Base-by-base conservation (phyloP, 306 rosid species). In the Calophaca sinica region DNA sequence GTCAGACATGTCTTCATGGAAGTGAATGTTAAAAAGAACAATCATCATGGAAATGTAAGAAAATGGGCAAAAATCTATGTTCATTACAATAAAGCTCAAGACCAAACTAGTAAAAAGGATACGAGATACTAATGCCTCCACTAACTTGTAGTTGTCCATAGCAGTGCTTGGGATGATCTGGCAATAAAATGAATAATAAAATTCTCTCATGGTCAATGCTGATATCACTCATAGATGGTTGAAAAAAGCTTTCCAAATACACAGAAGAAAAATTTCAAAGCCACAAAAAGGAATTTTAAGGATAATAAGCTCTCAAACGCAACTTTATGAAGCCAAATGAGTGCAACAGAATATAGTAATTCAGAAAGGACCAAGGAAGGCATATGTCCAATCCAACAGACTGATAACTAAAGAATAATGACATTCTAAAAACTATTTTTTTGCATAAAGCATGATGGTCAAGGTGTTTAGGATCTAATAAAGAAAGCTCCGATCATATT, bases 61-160 rank as follows among this genome's bases (percentile, higher is more conserved):
- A 80, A 33, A 66, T 44, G 26, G 28, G 78, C 12, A 42, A 57
- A 59, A 65, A 29, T 68, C 44, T 44, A 54, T 5, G 41, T 45
- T 62, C 55, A 67, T 73, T 45, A 51, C 13, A 52, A 15, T 65
- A 45, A 72, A 73, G 62, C 67, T 65, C 60, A 35, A 76, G 63
- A 44, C 5, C 60, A 74, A 78, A 35, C 2, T 8, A 28, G 15
- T 50, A 42, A 78, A 54, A 74, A 84, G 91, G 93, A 88, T 94
- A 94, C 98, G 98, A 41, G 97, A 62, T 65, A 94, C 91, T 86
- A 94, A 76, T 49, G 85, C 86, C 88, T 85, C 93, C 82, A 94
- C 93, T 88, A 94, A 87, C 68, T 79, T 76, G 84, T 88, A 91
- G 83, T 86, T 90, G 72, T 88, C 93, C 76, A 83, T 82, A 53